These are phyloP conservation scores for Rutidosis leptorrhynchoides DNA, from an alignment of 129 eudicot species.

Conservation along the genomic window DNA sequence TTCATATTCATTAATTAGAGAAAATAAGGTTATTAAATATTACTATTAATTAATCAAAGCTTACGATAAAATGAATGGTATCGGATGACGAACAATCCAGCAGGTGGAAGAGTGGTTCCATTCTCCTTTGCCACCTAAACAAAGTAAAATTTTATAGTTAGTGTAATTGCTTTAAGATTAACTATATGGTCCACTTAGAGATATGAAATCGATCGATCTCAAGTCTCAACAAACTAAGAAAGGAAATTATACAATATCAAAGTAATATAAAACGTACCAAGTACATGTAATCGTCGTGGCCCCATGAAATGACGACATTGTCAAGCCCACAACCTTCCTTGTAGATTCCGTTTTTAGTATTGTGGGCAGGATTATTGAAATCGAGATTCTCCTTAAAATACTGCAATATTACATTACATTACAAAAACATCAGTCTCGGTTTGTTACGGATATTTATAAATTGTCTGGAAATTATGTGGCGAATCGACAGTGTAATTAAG, in stretches of 20 bases:
- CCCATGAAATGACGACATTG: conserved; percentile 86
- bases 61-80: conserved; percentile 88
- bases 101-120: conserved; percentile 66
- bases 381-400: conserved; percentile 67
- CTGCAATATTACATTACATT: no score
- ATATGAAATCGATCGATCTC: no score
- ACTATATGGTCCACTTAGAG: not conserved
- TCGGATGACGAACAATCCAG: conserved; percentile 70
- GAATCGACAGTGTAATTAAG: no score
- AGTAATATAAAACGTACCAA: conserved; percentile 69
- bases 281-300: conserved; percentile 96
- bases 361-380: conserved; percentile 49
- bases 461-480: no score
- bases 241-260: no score
- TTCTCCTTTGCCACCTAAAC: conserved; percentile 82
- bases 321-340: conserved; percentile 77
- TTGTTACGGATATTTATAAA: no score
- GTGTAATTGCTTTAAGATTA: not conserved
- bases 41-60: no score
- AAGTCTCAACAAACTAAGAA: not conserved
- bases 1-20: no score
- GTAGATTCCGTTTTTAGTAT: conserved; percentile 70
- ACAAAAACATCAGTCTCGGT: no score
- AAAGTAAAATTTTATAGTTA: not conserved
- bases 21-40: no score